Base-by-base conservation (phyloP, 2,329 filamentous ascomycete genomes). In the Decorospora gaudefroyi region DNA sequence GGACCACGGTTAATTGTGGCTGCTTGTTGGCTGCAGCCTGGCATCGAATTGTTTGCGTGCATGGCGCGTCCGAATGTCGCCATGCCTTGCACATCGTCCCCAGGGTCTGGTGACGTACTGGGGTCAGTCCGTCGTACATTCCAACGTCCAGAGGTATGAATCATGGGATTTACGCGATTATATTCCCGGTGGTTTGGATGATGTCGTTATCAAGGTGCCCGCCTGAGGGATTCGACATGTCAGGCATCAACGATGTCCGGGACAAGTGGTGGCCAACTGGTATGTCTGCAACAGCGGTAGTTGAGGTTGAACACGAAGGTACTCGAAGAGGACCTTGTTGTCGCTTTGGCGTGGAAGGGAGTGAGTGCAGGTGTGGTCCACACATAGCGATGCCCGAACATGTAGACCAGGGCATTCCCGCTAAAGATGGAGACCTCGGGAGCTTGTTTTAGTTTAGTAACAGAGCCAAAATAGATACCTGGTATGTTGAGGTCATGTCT, bases 1-100 rank as follows among this genome's bases (percentile, higher is more conserved):
- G 48, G 53, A 53, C 46, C 41, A 56, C 57, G 61, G 62, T 55
- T 60, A 58, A 61, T 59, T 56, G 57, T 62, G 57, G 56, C 49
- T 49, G 27, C 49, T 40, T 47, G 40, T 26, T 51, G 51, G 51
- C 41, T 52, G 63, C 59, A 55, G 50, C 47, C 39, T 32, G 43
- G 52, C 42, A 48, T 21, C 13, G 34, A 28, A 47, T 34, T 42
- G 44, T 36, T 37, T 36, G 60, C 50, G 50, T 41, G 53, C 43
- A 55, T 51, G 44, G 49, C 34, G 51, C 46, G 26, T 47, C 32
- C 31, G 44, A 34, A 64, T 61, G 55, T 57, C 57, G 64, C 61
- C 58, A 62, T 66, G 46, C 31, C 28, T 47, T 51, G 49, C 48
- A 53, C 41, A 40, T 53, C 31, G 29, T 53, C 35, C 33, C 40